phyloP scores from a whole-genome alignment of 2,329 filamentous ascomycete genomes.

The Botrytis fragariae region DNA sequence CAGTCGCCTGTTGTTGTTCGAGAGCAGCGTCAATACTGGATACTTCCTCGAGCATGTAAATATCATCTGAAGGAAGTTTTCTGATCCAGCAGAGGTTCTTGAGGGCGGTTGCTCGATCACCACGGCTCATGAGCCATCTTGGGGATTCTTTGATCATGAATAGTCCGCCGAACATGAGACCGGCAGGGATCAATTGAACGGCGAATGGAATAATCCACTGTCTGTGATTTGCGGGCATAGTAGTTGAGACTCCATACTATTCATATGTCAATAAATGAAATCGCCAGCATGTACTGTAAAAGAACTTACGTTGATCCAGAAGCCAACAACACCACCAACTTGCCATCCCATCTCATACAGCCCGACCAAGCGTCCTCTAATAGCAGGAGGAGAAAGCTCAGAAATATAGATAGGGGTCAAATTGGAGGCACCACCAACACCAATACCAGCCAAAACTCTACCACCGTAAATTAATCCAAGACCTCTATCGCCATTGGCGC shows the following conservation, averaged over 20 bases:
- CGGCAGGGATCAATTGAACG: conserved; percentile 39
- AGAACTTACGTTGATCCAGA: conserved; percentile 56
- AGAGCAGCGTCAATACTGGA: conserved; percentile 67
- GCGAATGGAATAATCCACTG: conserved; percentile 41
- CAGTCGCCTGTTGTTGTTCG: conserved; percentile 58
- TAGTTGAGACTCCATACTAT: conserved; percentile 55
- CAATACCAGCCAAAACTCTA: conserved; percentile 32
- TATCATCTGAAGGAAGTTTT: conserved; percentile 53
- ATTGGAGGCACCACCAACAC: conserved; percentile 46
- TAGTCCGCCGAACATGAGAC: conserved; percentile 41
- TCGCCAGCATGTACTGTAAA: conserved; percentile 25
- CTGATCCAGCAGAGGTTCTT: conserved; percentile 61
- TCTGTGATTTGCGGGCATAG: conserved; percentile 29
- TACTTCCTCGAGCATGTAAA: conserved; percentile 72
- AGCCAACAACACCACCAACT: conserved; percentile 60
- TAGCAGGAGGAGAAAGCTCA: conserved; percentile 50
- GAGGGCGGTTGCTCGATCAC: conserved; percentile 22
- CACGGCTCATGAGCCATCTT: conserved; percentile 40
- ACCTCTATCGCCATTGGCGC: conserved; percentile 41
- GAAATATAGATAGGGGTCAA: conserved; percentile 63
- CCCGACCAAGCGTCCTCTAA: conserved; percentile 53
- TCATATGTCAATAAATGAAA: conserved; percentile 35
- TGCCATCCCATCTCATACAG: conserved; percentile 67
- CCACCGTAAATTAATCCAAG: conserved; percentile 28
- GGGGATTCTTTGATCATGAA: conserved; percentile 69